Conservation (phyloP, 2,329 filamentous ascomycete species). For the Colletotrichum horii region DNA sequence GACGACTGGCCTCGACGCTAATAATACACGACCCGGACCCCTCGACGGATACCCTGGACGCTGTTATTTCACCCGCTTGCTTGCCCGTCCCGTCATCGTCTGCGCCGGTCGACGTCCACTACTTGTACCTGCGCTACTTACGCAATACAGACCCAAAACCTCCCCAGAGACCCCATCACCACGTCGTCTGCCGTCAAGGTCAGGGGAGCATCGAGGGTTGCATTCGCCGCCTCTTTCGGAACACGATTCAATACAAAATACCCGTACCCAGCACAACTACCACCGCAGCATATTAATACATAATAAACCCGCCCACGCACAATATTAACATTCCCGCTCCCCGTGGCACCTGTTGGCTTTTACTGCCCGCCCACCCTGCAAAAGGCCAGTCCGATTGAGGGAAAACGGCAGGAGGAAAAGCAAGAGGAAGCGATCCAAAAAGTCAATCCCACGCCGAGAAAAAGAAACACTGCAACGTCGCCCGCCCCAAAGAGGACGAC, state of each 20-base stretch:
- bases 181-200: neutral
- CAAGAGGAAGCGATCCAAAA: constrained; percentile 2
- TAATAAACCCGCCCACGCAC: constrained; percentile 2
- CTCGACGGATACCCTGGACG: neutral
- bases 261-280: neutral
- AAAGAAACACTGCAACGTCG: constrained; percentile 4
- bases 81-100: neutral
- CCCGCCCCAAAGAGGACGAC: neutral
- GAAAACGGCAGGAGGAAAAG: neutral
- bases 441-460: neutral
- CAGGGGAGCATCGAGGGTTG: constrained; percentile 13
- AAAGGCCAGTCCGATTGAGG: neutral
- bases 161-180: neutral
- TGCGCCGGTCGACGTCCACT: neutral
- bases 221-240: constrained; percentile 9
- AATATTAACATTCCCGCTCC: neutral
- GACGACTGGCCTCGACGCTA: neutral
- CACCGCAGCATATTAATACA: neutral
- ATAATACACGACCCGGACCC: neutral
- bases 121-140: neutral
- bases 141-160: neutral
- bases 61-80: neutral
- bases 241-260: neutral
- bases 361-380: neutral
- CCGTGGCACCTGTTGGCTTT: constrained; percentile 1